A percentile compares a stretch with the other conserved stretches of the same genome.
Evolutionary conservation across 768 basidiomycete species (phyloP).

Genomic region (Termitomyces sp.): DNA sequence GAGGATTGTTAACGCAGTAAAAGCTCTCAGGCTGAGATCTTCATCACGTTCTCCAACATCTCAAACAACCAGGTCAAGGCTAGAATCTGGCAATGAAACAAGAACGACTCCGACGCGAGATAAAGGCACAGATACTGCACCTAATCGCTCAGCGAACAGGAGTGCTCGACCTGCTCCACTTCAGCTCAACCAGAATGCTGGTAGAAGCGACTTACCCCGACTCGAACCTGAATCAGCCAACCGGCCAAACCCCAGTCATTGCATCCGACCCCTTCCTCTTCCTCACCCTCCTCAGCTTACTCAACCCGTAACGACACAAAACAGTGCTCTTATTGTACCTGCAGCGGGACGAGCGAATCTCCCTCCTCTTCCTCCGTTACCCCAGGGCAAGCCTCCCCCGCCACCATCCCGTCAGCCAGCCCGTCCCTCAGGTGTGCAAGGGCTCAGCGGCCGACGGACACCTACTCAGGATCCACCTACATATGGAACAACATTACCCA

Average conservation of each 20-base stretch:
- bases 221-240: conserved; percentile 62
- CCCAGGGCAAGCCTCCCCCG: conserved; percentile 59
- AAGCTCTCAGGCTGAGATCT: conserved; percentile 62
- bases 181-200: conserved; percentile 53
- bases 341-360: conserved; percentile 39
- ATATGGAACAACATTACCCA: conserved; percentile 38
- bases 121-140: conserved; percentile 17
- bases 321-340: conserved; percentile 25
- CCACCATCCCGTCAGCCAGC: conserved; percentile 34
- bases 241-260: conserved; percentile 23
- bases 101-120: conserved; percentile 1
- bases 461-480: conserved; percentile 53
- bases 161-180: conserved; percentile 75
- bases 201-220: conserved; percentile 63
- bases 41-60: conserved; percentile 18
- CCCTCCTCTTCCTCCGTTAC: conserved; percentile 67
- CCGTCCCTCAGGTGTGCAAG: conserved; percentile 26
- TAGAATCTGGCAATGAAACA: conserved; percentile 6
- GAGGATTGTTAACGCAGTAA: conserved; percentile 81
- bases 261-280: conserved; percentile 44
- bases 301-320: conserved; percentile 24
- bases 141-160: conserved; percentile 30
- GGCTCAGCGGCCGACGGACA: conserved; percentile 40
- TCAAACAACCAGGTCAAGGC: conserved; percentile 12
- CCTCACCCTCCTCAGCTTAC: conserved; percentile 31